Percentiles rank a stretch among this genome's conserved stretches.
phyloP scores from a whole-genome alignment of 257 asterid species.

The Solanum chiquidenum region DNA sequence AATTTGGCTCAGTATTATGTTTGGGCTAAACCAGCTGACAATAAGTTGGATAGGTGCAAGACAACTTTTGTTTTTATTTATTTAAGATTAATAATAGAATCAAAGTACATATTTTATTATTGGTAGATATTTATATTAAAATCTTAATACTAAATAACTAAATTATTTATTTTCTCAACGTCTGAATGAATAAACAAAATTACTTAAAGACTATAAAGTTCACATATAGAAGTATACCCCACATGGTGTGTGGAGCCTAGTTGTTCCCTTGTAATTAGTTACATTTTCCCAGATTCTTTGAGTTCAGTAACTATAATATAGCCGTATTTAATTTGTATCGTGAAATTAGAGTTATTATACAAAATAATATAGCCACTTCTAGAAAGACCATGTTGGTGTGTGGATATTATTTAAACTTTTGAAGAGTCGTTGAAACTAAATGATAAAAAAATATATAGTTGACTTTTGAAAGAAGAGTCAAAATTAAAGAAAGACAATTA shows the following conservation, averaged over 20 bases:
- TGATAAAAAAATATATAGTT: background rate
- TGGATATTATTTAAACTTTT: background rate
- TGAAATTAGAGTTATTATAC: background rate
- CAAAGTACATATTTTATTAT: no score
- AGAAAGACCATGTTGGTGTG: background rate
- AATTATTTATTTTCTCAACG: no score
- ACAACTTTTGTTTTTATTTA: no score
- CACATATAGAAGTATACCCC: background rate
- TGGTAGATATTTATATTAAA: no score
- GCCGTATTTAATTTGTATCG: no score
- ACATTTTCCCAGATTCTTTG: no score
- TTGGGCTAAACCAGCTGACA: background rate
- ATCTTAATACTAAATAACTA: background rate
- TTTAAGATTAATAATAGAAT: no score
- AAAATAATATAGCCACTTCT: background rate
- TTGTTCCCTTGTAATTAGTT: background rate
- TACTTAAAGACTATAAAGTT: no score
- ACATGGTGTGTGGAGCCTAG: background rate
- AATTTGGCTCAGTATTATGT: background rate
- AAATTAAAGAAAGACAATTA: background rate
- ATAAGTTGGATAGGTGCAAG: background rate
- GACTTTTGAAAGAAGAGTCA: background rate
- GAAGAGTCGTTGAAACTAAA: background rate
- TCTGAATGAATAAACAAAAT: no score
- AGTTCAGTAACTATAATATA: background rate